Base-by-base conservation (phyloP, 495 filamentous ascomycete species). In the Saxophila tyrrhenica region DNA sequence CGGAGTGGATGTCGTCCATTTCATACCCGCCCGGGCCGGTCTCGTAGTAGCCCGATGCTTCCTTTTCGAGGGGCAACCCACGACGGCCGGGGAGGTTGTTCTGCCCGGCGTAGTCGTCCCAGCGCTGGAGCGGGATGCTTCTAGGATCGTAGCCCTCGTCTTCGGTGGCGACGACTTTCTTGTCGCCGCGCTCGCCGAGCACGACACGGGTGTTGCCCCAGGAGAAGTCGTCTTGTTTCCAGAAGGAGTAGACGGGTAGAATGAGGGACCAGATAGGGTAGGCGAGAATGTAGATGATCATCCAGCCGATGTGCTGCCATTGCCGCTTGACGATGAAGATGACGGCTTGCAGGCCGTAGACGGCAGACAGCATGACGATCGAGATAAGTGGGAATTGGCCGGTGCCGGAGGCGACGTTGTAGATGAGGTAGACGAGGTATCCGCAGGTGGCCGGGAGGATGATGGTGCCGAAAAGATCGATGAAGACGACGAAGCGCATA, bases 141-240 rank as follows among this genome's bases (percentile, higher is more conserved):
- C 83, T 80, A 25, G 94, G 91, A 60, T 98, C 86, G 65, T 92
- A 98, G 8, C 75, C 78, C 60, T 92, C 88, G 55, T 95, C 90
- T 47, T 89, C 84, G 9, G 87, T 80, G 0, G 89, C 89, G 35
- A 98, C 77, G 20, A 96, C 72, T 59, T 92, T 84, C 71, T 92
- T 95, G 59, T 80, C 80, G 50, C 90, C 91, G 63, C 89, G 86
- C 65, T 98, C 92, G 32, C 86, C 90, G 59, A 97, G 84, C 63
- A 98, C 92, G 57, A 98, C 81, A 75, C 94, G 89, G 0, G 92
- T 98, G 68, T 87, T 97, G 77, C 92, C 92, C 92, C 92, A 98
- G 7, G 82, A 79, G 75, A 98, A 98, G 71, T 98, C 87, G 71
- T 98, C 92, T 68, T 95, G 89, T 65, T 94, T 91, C 92, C 92